These are phyloP conservation scores for Cylindricascospora bacillispora DNA, from an alignment of 1,139 yeast genomes.

Conservation along the genomic window DNA sequence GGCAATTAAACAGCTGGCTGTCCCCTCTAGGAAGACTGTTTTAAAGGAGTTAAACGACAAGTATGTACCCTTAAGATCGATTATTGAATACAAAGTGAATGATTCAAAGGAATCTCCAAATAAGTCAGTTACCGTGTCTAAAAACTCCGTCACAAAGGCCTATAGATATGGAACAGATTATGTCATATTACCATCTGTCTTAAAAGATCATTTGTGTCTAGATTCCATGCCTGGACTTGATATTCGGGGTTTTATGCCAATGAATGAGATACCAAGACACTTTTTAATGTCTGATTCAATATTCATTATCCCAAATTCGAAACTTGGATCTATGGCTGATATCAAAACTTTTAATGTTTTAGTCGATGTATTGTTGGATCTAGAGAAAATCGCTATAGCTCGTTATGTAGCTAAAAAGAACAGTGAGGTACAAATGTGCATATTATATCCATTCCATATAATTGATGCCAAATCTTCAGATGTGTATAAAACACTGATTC, in stretches of 20 bases:
- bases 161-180: slow-evolving; percentile 58
- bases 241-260: slow-evolving; percentile 47
- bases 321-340: slow-evolving; percentile 29
- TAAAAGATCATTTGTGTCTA: slow-evolving; percentile 32
- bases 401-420: slow-evolving; percentile 43
- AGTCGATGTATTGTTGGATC: slow-evolving; percentile 39
- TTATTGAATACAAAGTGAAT: slow-evolving; percentile 23
- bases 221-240: slow-evolving; percentile 41
- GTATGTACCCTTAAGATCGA: slow-evolving; percentile 17
- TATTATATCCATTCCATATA: slow-evolving; percentile 38
- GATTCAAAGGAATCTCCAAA: slow-evolving; percentile 19
- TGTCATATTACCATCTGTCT: slow-evolving; percentile 36
- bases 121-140: slow-evolving; percentile 21
- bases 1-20: slow-evolving; percentile 39
- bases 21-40: slow-evolving; percentile 27
- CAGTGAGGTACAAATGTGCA: slow-evolving; percentile 43
- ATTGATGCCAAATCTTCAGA: slow-evolving; percentile 8
- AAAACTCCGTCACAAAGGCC: slow-evolving; percentile 33
- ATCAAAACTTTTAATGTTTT: slow-evolving; percentile 38
- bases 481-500: slow-evolving; percentile 24
- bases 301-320: slow-evolving; percentile 37
- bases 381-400: slow-evolving; percentile 43
- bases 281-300: slow-evolving; percentile 47
- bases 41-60: slow-evolving; percentile 15
- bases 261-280: slow-evolving; percentile 40